Evolutionary conservation across 1,139 yeast genomes (phyloP).

Genomic region (Hemisphaericaspora xylanilytica): DNA sequence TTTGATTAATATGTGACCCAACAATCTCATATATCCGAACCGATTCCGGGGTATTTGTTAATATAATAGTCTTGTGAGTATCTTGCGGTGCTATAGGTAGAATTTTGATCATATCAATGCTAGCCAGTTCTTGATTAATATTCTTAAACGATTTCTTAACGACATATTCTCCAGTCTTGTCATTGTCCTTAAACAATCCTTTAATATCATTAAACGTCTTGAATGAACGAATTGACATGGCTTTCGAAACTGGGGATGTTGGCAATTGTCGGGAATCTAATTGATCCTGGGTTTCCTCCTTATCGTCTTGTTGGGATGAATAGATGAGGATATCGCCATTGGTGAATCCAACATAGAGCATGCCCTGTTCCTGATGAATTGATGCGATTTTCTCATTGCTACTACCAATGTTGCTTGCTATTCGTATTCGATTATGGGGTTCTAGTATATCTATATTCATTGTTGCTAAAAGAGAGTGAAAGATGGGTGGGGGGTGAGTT

Average conservation of each 20-base stretch:
- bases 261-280: not conserved
- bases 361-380: constrained; percentile 18
- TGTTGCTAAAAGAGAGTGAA: not conserved
- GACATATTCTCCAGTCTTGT: constrained; percentile 4
- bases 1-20: constrained; percentile 34
- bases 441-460: constrained; percentile 32
- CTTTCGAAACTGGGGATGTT: constrained; percentile 6
- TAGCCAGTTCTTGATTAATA: constrained; percentile 20
- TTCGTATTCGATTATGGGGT: constrained; percentile 29
- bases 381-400: constrained; percentile 22
- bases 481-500: no score
- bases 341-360: constrained; percentile 33
- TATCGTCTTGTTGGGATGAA: not conserved
- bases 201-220: constrained; percentile 28
- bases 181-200: constrained; percentile 11
- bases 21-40: constrained; percentile 34
- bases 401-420: constrained; percentile 15
- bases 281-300: not conserved
- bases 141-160: constrained; percentile 20
- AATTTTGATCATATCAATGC: constrained; percentile 21
- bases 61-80: constrained; percentile 25
- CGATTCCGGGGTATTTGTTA: constrained; percentile 25
- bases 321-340: constrained; percentile 38
- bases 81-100: constrained; percentile 19
- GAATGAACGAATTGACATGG: constrained; percentile 12